Evolutionary conservation across 1,284 basidiomycete species (phyloP), one percentile per base, ranked within the genome.

Genomic region (Pseudozyma sp.): DNA sequence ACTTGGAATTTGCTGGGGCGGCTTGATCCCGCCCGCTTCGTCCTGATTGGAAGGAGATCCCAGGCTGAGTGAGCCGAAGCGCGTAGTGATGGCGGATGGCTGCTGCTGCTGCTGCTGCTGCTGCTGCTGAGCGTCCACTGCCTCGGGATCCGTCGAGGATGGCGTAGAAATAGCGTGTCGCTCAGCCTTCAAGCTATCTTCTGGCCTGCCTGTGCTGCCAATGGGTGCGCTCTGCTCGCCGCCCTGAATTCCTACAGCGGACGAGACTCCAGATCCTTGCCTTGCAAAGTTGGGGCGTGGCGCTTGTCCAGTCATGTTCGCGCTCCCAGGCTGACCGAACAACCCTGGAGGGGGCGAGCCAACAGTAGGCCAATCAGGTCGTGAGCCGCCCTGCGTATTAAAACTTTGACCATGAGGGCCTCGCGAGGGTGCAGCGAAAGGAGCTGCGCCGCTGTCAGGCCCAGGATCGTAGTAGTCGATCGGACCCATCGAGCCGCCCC

Each of bases 391-490:
- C 45, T 64, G 60, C 38, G 48, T 35, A 40, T 58, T 56, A 38
- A 52, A 40, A 40, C 43, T 47, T 34, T 57, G 61, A 38, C 53
- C 39, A 14, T 55, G 53, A 11, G 36, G 39, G 11, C 35, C 38
- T 43, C 62, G 21, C 8, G 59, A 39, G 12, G 77, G 55, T 21
- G 75, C 42, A 25, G 51, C 21, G 31, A 67, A 40, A 3, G 70
- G 47, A 38, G 50, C 59, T 31, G 54, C 16, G 43, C 60, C 68
- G 12, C 63, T 53, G 19, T 78, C 72, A 10, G 72, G 76, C n/a
- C 76, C 72, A 10, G 72, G 76, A 8, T 63, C 78, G 36, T 72
- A 80, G 52, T 74, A 81, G 62, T 81, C 79, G 40, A 81, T 68
- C 2, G 79, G 79, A 3, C 79, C 79, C 68, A 75, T 61, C 1